Percentiles rank a stretch among this genome's conserved stretches.
These are phyloP conservation scores for Phytomonas sp. DNA, from an alignment of 208 protist species.

Conservation along the genomic window DNA sequence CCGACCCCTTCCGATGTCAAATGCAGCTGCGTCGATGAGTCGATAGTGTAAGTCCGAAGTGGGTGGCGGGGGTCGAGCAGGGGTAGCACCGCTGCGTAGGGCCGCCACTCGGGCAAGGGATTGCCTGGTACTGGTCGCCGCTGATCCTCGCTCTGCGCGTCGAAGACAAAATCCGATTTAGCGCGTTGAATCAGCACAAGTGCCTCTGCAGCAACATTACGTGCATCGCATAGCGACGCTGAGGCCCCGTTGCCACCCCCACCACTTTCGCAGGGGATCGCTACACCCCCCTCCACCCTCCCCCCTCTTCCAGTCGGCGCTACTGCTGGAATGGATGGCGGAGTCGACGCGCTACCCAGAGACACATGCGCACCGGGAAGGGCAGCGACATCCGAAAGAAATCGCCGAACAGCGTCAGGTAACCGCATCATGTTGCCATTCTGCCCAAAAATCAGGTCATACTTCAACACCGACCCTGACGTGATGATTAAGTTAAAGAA, in stretches of 20 bases:
- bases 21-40: background rate
- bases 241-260: background rate
- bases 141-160: slow-evolving; percentile 53
- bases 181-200: slow-evolving; percentile 45
- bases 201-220: slow-evolving; percentile 32
- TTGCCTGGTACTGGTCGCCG: slow-evolving; percentile 21
- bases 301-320: too few species aligned
- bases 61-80: slow-evolving; percentile 13
- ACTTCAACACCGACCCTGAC: slow-evolving; percentile 21
- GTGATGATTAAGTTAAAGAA: slow-evolving; percentile 47
- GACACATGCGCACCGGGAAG: too few species aligned
- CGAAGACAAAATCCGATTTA: slow-evolving; percentile 47
- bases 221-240: slow-evolving; percentile 12
- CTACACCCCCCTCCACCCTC: too few species aligned
- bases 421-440: slow-evolving; percentile 75
- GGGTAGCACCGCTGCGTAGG: slow-evolving; percentile 23
- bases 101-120: slow-evolving; percentile 24
- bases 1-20: background rate
- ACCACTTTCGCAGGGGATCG: background rate
- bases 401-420: slow-evolving; percentile 17
- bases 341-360: too few species aligned
- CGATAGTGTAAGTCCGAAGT: too few species aligned
- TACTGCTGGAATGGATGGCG: too few species aligned
- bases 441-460: slow-evolving; percentile 34
- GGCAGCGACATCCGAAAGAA: background rate